Conservation (phyloP, 2,329 filamentous ascomycete genomes). For the Curvularia lunata region DNA sequence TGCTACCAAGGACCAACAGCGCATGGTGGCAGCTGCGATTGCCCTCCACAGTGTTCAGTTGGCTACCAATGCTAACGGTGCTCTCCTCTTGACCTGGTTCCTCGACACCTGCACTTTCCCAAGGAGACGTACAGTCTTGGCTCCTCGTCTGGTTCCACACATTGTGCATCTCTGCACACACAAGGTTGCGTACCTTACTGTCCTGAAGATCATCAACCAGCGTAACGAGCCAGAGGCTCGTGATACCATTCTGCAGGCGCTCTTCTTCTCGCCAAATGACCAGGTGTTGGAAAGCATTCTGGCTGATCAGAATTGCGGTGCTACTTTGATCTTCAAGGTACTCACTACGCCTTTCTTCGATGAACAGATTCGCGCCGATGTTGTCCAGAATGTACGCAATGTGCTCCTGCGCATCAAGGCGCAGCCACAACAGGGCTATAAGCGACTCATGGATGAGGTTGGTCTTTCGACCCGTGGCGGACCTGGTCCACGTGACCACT, state of each 20-base stretch:
- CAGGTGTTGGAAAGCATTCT: constrained; percentile 88
- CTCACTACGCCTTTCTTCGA: constrained; percentile 97
- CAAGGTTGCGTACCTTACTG: constrained; percentile 96
- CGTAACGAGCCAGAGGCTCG: constrained; percentile 91
- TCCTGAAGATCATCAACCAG: constrained; percentile 98
- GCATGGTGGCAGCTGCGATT: constrained; percentile 91
- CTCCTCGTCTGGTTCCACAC: constrained; percentile 89
- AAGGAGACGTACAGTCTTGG: constrained; percentile 85
- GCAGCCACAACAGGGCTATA: constrained; percentile 93
- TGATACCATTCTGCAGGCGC: constrained; percentile 84
- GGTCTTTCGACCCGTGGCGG: constrained; percentile 71
- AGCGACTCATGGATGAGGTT: constrained; percentile 98
- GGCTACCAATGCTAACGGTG: constrained; percentile 94
- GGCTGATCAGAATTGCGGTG: constrained; percentile 87
- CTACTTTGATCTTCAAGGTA: constrained; percentile 97
- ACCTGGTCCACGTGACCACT: constrained; percentile 47
- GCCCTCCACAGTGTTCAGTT: constrained; percentile 96
- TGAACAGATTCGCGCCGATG: constrained; percentile 83
- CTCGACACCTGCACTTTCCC: constrained; percentile 97
- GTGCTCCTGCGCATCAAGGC: constrained; percentile 90
- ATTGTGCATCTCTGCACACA: constrained; percentile 96
- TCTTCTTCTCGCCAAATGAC: constrained; percentile 91
- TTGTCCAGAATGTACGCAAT: constrained; percentile 89
- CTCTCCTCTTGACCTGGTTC: constrained; percentile 94
- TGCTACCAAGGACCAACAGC: constrained; percentile 91